A percentile compares a stretch with the other conserved stretches of the same genome.
Conservation (phyloP, 225 moss, liverwort and hornwort genomes). For the Physcomitrellopsis africana region DNA sequence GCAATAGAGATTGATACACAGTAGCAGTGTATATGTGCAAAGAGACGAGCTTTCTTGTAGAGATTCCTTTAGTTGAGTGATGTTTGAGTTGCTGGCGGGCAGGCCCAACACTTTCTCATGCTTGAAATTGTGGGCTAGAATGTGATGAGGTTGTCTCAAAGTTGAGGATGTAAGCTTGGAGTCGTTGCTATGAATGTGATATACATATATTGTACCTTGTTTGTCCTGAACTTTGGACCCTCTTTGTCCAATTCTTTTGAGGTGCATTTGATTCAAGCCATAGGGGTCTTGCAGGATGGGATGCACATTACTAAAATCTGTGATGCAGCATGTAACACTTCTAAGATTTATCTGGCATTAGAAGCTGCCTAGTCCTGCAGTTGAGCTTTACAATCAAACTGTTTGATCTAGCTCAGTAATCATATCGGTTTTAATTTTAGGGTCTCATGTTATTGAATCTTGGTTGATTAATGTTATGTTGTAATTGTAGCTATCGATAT, state of each 20-base stretch:
- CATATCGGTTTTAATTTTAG: no score
- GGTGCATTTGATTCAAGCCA: no score
- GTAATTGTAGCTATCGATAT: no score
- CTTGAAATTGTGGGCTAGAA: slow-evolving; percentile 44
- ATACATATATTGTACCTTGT: neutral
- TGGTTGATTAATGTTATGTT: no score
- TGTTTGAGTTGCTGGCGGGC: slow-evolving; percentile 44
- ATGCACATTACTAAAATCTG: neutral
- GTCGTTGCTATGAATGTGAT: slow-evolving; percentile 44
- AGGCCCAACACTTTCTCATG: slow-evolving; percentile 48
- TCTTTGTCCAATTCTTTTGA: neutral
- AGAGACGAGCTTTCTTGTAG: slow-evolving; percentile 44
- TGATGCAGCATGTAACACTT: no score
- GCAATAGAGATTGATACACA: slow-evolving; percentile 25
- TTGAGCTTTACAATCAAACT: no score
- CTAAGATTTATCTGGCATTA: no score
- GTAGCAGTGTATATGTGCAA: slow-evolving; percentile 52
- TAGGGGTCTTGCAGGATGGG: no score
- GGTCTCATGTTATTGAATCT: no score
- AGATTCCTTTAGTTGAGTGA: slow-evolving; percentile 24
- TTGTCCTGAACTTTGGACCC: neutral
- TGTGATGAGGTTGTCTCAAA: slow-evolving; percentile 51
- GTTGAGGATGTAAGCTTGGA: slow-evolving; percentile 60
- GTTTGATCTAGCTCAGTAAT: no score
- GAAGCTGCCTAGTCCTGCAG: no score